Percentiles rank a stretch among this genome's conserved stretches.
Evolutionary conservation across 495 filamentous ascomycete genomes (phyloP).

Genomic region (Penicillium simplicissimum): DNA sequence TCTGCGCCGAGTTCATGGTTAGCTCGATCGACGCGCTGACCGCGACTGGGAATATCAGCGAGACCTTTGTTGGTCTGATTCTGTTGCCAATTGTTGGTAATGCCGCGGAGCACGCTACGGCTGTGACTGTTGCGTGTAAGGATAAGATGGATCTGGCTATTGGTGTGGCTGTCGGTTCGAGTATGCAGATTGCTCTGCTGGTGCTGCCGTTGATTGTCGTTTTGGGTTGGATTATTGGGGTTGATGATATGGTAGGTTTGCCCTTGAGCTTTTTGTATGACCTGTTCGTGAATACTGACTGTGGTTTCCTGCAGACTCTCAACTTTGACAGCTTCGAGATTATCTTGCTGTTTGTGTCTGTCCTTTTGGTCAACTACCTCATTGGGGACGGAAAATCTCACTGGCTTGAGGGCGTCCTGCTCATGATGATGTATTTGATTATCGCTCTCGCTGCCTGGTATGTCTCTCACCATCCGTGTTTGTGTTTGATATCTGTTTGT

Average conservation of each 20-base stretch:
- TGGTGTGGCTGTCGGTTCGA: constrained; percentile 79
- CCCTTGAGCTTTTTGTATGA: not conserved
- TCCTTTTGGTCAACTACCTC: constrained; percentile 79
- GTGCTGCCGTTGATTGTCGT: constrained; percentile 77
- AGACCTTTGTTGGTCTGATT: constrained; percentile 82
- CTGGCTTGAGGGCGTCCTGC: constrained; percentile 72
- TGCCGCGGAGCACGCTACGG: constrained; percentile 84
- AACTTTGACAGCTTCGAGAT: constrained; percentile 83
- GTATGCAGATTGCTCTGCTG: constrained; percentile 84
- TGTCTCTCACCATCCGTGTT: constrained; percentile 9
- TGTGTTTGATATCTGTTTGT: not conserved
- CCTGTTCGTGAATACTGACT: not conserved
- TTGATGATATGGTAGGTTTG: constrained; percentile 41
- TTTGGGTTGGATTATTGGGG: constrained; percentile 75
- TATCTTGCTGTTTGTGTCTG: constrained; percentile 73
- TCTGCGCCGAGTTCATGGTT: constrained; percentile 92
- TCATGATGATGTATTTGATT: constrained; percentile 73
- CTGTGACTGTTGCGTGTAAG: constrained; percentile 82
- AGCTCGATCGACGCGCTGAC: constrained; percentile 74
- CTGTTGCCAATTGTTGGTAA: constrained; percentile 89
- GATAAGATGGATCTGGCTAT: constrained; percentile 91
- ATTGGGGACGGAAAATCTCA: constrained; percentile 64
- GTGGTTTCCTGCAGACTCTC: constrained; percentile 55
- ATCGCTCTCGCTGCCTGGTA: constrained; percentile 63
- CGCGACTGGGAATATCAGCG: constrained; percentile 51